A percentile compares a stretch with the other conserved stretches of the same genome.
phyloP scores from a whole-genome alignment of 805 yeast genomes.

The Millerozyma acaciae region DNA sequence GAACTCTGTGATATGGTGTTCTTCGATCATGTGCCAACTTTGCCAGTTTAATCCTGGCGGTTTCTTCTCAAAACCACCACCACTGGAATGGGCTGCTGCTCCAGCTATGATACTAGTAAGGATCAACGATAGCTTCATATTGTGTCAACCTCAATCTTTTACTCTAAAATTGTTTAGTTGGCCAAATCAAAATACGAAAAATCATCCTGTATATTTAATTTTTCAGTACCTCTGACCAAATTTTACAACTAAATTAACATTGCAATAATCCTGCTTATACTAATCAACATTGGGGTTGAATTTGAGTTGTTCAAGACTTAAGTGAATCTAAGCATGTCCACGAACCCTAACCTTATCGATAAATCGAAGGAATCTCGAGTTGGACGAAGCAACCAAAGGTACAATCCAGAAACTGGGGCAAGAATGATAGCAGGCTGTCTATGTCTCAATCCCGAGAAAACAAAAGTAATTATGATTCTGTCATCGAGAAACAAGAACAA shows the following conservation, averaged over 20 bases:
- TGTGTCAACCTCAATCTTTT: too few relatives aligned
- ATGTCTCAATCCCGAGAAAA: slow-evolving; percentile 54
- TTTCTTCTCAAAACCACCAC: slow-evolving; percentile 8
- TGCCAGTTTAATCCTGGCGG: slow-evolving; percentile 69
- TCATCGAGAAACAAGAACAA: slow-evolving; percentile 63
- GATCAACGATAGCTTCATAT: slow-evolving; percentile 1
- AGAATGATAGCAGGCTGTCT: slow-evolving; percentile 93
- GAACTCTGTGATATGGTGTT: slow-evolving; percentile 73
- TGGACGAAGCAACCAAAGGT: slow-evolving; percentile 58
- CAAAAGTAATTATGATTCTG: slow-evolving; percentile 71
- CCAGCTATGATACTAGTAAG: background rate
- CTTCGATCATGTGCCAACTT: slow-evolving; percentile 86
- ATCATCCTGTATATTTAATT: too few relatives aligned
- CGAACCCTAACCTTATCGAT: slow-evolving; percentile 5
- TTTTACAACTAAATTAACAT: too few relatives aligned
- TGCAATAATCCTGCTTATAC: too few relatives aligned
- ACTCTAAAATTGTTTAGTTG: too few relatives aligned
- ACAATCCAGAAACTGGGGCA: slow-evolving; percentile 63
- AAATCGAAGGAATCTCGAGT: slow-evolving; percentile 34
- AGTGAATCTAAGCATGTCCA: background rate
- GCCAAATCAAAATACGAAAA: too few relatives aligned
- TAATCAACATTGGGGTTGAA: background rate
- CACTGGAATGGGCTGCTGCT: slow-evolving; percentile 6
- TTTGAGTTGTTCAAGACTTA: background rate
- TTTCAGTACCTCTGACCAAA: too few relatives aligned